Evolutionary conservation across 1,284 basidiomycete species (phyloP).

Genomic region (Moesziomyces antarcticus): DNA sequence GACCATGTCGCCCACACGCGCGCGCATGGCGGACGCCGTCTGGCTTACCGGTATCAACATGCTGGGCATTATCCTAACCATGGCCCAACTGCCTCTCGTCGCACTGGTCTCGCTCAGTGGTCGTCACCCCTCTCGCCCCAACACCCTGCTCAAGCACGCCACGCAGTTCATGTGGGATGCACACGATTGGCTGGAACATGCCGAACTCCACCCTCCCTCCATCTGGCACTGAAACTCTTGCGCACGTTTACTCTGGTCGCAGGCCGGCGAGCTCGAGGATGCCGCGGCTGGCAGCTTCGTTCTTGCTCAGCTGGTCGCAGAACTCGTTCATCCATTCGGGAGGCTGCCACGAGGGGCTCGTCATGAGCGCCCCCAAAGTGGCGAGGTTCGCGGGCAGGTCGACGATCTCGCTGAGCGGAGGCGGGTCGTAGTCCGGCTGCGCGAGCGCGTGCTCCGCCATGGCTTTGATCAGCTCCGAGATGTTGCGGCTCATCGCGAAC

Average conservation of each 20-base stretch:
- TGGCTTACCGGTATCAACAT: slow-evolving; percentile 10
- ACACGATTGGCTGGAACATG: slow-evolving; percentile 34
- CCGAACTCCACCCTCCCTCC: slow-evolving; percentile 20
- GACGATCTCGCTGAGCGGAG: no score
- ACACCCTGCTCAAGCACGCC: neutral
- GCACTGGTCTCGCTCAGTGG: slow-evolving; percentile 4
- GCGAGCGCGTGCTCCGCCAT: slow-evolving; percentile 13
- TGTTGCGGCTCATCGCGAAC: neutral
- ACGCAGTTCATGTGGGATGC: slow-evolving; percentile 30
- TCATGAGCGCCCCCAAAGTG: no score
- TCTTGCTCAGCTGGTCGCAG: no score
- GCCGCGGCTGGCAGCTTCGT: no score
- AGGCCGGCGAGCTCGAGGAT: neutral
- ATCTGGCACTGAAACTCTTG: neutral
- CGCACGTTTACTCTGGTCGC: neutral
- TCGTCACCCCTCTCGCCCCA: neutral
- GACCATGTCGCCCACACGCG: neutral
- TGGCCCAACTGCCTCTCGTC: slow-evolving; percentile 16
- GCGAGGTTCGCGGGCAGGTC: no score
- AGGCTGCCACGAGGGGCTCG: no score
- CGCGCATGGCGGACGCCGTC: neutral
- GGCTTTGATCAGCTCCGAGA: neutral
- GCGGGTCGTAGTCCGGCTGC: slow-evolving; percentile 6
- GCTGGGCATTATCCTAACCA: slow-evolving; percentile 1
- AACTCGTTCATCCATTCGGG: no score